A percentile compares a stretch with the other conserved stretches of the same genome.
Conservation (phyloP, 2,329 filamentous ascomycete genomes). For the Endothia cerciana region DNA sequence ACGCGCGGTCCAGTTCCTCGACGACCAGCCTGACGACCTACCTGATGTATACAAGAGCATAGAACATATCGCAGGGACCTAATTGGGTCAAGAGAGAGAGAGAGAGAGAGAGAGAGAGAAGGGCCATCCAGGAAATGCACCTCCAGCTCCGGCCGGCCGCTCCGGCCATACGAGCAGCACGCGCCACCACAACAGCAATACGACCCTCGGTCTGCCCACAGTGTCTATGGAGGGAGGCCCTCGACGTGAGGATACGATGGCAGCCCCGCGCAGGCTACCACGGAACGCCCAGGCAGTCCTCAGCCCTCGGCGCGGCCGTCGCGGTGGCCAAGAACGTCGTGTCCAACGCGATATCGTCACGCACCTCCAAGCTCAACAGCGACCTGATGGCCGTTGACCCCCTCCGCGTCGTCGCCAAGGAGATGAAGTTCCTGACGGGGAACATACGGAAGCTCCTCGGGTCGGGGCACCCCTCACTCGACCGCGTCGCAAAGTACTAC, state of each 20-base stretch:
- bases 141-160: slow-evolving; percentile 60
- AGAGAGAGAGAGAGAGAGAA: no score
- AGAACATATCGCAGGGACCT: slow-evolving; percentile 30
- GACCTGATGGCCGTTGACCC: slow-evolving; percentile 75
- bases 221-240: slow-evolving; percentile 40
- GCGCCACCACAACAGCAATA: slow-evolving; percentile 39
- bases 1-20: neutral
- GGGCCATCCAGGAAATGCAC: slow-evolving; percentile 38
- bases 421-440: slow-evolving; percentile 93
- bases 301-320: slow-evolving; percentile 77
- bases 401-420: slow-evolving; percentile 86
- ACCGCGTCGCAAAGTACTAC: slow-evolving; percentile 97
- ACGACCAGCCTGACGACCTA: neutral
- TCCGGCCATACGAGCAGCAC: slow-evolving; percentile 51
- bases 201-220: slow-evolving; percentile 45
- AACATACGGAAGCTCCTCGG: slow-evolving; percentile 93
- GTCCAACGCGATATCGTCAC: slow-evolving; percentile 61
- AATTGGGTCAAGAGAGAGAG: slow-evolving; percentile 41
- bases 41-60: slow-evolving; percentile 28
- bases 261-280: slow-evolving; percentile 47
- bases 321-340: slow-evolving; percentile 73
- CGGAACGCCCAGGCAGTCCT: slow-evolving; percentile 51
- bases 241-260: slow-evolving; percentile 40
- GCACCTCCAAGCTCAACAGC: slow-evolving; percentile 61
- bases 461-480: slow-evolving; percentile 90